Base-by-base conservation (phyloP, 2,329 filamentous ascomycete species). In the Calonectria hongkongensis region DNA sequence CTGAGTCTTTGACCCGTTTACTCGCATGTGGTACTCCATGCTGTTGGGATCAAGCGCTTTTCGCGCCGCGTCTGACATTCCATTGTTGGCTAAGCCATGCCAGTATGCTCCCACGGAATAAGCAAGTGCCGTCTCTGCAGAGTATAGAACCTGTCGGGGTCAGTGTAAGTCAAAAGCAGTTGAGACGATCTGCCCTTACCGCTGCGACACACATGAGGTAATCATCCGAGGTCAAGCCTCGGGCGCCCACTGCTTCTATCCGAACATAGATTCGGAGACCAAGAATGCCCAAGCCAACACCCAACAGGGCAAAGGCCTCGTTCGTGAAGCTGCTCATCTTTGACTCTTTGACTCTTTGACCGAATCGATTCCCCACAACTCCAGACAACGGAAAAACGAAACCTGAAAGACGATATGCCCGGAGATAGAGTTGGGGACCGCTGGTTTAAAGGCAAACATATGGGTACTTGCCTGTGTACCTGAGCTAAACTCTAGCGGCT, bases 41-140 rank as follows among this genome's bases (percentile, higher is more conserved):
- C 85, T 86, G 9, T 78, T 62, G 0, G 85, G 83, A 21, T 83
- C 82, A 13, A 91, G 82, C 0, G 81, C 76, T 6, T 76, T 78
- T 5, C 90, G 86, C 72, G 89, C 78, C 27, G 83, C 84, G n/a
- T 86, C 81, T 1, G 87, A 87, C 87, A 92, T 90, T 63, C 84
- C 79, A 76, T 88, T 88, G 75, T 91, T 90, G 54, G 89, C 86
- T 3, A 90, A 82, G 0, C 88, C 88, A 45, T 83, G 80, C 74
- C 83, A 87, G 72, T 81, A 82, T 2, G 84, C 84, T 30, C 86
- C 86, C 12, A 88, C 85, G 21, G 83, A 82, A 75, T 89, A 88
- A 33, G 86, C 88, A 9, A 88, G 83, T 4, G 81, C 84, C 0
- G 88, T 86, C 79, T 90, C 87, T 3, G 86, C 78, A 2, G 85